Percentiles rank a stretch among this genome's conserved stretches.
Evolutionary conservation across 2,329 filamentous ascomycete species (phyloP).

Genomic region (Monosporascus sp.): DNA sequence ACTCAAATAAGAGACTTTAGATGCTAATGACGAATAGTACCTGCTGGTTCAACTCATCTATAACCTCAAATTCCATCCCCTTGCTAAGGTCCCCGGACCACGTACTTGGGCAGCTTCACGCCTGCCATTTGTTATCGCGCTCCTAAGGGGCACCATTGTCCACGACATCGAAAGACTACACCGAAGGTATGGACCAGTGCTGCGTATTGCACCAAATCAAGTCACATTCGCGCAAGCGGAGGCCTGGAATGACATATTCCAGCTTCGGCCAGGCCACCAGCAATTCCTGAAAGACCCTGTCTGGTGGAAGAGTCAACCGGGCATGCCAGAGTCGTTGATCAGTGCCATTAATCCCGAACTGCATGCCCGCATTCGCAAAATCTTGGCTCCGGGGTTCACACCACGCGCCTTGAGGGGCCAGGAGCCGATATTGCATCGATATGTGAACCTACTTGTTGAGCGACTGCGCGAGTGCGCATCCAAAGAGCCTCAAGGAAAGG

Average conservation of each 20-base stretch:
- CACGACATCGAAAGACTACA: slow-evolving; percentile 16
- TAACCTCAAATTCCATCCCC: slow-evolving; percentile 14
- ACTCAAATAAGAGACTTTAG: too few species aligned
- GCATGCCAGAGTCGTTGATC: slow-evolving; percentile 14
- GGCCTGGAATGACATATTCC: slow-evolving; percentile 16
- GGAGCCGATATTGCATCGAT: slow-evolving; percentile 20
- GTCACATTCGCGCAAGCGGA: slow-evolving; percentile 14
- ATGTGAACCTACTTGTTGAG: slow-evolving; percentile 21
- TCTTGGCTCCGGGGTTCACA: slow-evolving; percentile 19
- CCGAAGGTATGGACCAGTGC: slow-evolving; percentile 13
- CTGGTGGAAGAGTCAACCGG: slow-evolving; percentile 22
- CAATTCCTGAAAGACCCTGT: slow-evolving; percentile 21
- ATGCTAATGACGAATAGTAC: slow-evolving; percentile 5
- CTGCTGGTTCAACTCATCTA: slow-evolving; percentile 1
- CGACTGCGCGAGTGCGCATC: slow-evolving; percentile 9
- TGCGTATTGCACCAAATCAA: slow-evolving; percentile 17
- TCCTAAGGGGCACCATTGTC: slow-evolving; percentile 13
- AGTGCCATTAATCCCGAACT: slow-evolving; percentile 21
- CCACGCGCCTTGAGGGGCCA: slow-evolving; percentile 21
- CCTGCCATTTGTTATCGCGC: slow-evolving; percentile 12
- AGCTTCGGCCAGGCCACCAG: slow-evolving; percentile 7
- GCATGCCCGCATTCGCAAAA: slow-evolving; percentile 18
- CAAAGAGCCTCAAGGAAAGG: background rate
- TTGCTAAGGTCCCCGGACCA: slow-evolving; percentile 12
- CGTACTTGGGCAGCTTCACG: slow-evolving; percentile 11